Conservation (phyloP, 179 eudicot genomes). For the Carnegiea gigantea region DNA sequence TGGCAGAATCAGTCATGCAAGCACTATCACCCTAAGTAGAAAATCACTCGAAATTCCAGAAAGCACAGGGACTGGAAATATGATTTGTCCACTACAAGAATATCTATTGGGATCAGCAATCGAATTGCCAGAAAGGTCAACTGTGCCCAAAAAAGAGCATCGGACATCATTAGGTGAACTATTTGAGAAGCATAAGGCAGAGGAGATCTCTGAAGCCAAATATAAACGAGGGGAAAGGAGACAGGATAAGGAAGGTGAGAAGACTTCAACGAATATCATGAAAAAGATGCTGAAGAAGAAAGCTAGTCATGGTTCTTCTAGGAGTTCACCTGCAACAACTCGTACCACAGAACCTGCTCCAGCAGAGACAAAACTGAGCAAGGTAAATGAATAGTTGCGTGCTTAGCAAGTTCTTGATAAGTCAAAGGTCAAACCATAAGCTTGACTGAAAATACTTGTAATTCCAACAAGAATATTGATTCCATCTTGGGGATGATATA, state of each 20-base stretch:
- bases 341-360: conserved; percentile 42
- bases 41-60: conserved; percentile 4
- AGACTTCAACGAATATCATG: conserved; percentile 53
- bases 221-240: conserved; percentile 44
- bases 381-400: conserved; percentile 38
- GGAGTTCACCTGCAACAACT: conserved; percentile 36
- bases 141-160: conserved; percentile 49
- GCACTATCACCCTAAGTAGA: conserved; percentile 33
- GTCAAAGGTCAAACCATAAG: not conserved
- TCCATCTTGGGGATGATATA: not conserved
- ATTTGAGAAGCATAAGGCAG: conserved; percentile 76
- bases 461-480: not conserved
- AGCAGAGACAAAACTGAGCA: conserved; percentile 58
- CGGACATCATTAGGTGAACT: conserved; percentile 76
- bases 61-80: conserved; percentile 33
- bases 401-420: not conserved
- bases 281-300: conserved; percentile 70
- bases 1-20: conserved; percentile 72
- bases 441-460: not conserved
- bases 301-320: conserved; percentile 43
- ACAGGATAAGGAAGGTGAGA: conserved; percentile 59
- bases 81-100: conserved; percentile 67
- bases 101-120: conserved; percentile 72
- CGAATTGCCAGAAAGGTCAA: conserved; percentile 54
- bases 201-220: conserved; percentile 46